Evolutionary conservation across 2,329 filamentous ascomycete species (phyloP).

Genomic region (Monilinia fructigena): DNA sequence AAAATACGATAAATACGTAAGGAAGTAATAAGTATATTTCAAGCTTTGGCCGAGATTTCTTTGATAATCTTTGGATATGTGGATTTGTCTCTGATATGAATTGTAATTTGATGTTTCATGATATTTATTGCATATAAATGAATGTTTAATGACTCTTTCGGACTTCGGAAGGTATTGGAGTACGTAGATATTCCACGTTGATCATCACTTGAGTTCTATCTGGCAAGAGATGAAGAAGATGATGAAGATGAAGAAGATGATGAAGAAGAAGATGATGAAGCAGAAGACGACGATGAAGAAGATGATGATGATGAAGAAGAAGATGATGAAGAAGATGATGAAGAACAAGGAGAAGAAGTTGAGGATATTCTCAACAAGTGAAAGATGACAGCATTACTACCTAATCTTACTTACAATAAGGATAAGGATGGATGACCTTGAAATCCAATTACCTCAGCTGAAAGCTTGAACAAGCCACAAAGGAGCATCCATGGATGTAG

Average conservation of each 20-base stretch:
- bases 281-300: no score
- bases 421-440: no score
- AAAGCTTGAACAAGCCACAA: no score
- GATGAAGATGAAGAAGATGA: no score
- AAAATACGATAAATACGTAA: no score
- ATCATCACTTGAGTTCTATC: background rate
- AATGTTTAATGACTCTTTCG: background rate
- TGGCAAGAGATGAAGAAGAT: no score
- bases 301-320: background rate
- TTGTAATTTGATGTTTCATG: background rate
- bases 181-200: no score
- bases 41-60: conserved; percentile 1
- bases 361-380: background rate
- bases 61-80: background rate
- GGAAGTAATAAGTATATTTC: no score
- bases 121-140: background rate
- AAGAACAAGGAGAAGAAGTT: background rate
- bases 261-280: no score
- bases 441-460: no score
- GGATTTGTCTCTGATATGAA: background rate
- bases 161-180: background rate
- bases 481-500: no score
- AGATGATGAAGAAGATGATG: background rate
- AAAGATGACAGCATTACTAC: background rate
- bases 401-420: no score